Percentiles rank a stretch among this genome's conserved stretches.
Evolutionary conservation across 139 green algal genomes (phyloP).

Genomic region (Chlorella sorokiniana): DNA sequence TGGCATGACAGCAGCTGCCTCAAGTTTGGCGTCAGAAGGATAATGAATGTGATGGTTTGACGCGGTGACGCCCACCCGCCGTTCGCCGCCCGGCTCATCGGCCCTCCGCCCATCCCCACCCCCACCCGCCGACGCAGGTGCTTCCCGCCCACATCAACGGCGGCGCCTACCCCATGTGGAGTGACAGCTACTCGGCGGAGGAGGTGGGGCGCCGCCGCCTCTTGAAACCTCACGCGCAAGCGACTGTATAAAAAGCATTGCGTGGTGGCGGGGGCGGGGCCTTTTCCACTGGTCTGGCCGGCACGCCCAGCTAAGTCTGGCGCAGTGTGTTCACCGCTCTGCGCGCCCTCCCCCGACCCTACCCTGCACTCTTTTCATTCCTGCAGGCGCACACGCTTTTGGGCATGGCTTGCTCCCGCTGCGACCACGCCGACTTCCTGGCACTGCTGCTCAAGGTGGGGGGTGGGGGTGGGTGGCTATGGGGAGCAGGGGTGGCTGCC

Average conservation of each 20-base stretch:
- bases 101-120: background rate
- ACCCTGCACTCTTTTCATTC: background rate
- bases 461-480: background rate
- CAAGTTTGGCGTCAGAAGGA: no score
- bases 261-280: background rate
- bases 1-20: no score
- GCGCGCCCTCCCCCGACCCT: background rate
- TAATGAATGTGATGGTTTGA: no score
- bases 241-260: background rate
- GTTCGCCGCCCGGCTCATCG: background rate
- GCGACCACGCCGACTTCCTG: background rate
- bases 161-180: conserved; percentile 9
- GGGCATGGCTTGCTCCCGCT: conserved; percentile 4
- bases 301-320: background rate
- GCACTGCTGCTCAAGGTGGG: conserved; percentile 15
- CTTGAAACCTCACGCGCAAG: no score
- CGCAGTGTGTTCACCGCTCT: background rate
- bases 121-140: conserved; percentile 15
- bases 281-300: background rate
- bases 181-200: background rate
- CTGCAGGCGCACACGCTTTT: conserved; percentile 10
- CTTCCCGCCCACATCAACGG: conserved; percentile 8
- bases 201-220: no score
- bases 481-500: background rate
- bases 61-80: no score